A percentile compares a stretch with the other conserved stretches of the same genome.
Evolutionary conservation across 139 green algal species (phyloP).

Genomic region (Prasinococcaceae sp.): DNA sequence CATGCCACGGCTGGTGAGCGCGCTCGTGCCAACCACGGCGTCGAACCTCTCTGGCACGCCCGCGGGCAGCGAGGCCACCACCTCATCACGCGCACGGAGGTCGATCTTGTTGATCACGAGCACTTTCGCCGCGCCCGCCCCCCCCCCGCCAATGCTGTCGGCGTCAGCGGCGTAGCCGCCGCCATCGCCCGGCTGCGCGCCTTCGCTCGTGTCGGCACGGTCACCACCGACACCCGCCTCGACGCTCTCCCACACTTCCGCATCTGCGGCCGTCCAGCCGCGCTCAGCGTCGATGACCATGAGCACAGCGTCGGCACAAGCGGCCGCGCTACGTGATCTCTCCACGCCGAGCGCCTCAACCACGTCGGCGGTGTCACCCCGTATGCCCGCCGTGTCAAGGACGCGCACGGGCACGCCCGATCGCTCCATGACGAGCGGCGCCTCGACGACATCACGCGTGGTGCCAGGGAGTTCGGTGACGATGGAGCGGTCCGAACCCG

Average conservation of each 20-base stretch:
- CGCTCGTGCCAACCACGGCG: conserved; percentile 43
- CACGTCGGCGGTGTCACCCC: conserved; percentile 44
- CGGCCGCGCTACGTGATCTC: conserved; percentile 28
- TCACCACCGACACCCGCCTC: conserved; percentile 24
- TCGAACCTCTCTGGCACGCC: conserved; percentile 22
- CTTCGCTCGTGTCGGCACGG: not conserved
- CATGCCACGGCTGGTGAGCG: conserved; percentile 40
- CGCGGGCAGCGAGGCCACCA: not conserved
- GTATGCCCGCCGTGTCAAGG: conserved; percentile 88
- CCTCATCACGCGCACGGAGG: not conserved
- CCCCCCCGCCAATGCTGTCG: not conserved
- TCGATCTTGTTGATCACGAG: conserved; percentile 87
- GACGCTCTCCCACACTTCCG: conserved; percentile 33
- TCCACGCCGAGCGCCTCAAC: conserved; percentile 59
- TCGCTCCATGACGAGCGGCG: conserved; percentile 45
- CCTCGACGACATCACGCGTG: conserved; percentile 89
- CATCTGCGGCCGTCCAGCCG: conserved; percentile 59
- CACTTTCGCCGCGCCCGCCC: conserved; percentile 26
- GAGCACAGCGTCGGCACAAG: conserved; percentile 62
- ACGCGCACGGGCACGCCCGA: conserved; percentile 71
- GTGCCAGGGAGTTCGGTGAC: conserved; percentile 86
- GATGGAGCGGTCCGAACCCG: conserved; percentile 66
- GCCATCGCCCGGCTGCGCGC: not conserved
- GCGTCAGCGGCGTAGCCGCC: not conserved
- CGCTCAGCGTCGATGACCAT: conserved; percentile 62